Conservation (phyloP, 108 stramenopile genomes). For the Pseudonitzschia multistriata region DNA sequence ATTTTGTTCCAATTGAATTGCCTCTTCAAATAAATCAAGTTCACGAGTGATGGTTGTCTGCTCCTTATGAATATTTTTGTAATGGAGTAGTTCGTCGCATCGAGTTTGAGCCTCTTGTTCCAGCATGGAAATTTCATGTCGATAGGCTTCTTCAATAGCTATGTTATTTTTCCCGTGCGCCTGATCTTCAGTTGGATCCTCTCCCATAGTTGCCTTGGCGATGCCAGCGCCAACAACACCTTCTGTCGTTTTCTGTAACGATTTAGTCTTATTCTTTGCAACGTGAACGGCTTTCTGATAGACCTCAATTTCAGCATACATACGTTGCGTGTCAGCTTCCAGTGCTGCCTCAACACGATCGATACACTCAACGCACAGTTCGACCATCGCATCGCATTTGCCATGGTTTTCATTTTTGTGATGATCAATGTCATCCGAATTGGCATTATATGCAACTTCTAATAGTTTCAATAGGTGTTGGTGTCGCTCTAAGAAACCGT, state of each 20-base stretch:
- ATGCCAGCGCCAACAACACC: background rate
- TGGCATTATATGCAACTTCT: slow-evolving; percentile 11
- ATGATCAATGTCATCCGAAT: background rate
- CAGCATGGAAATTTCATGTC: slow-evolving; percentile 39
- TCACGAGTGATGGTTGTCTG: slow-evolving; percentile 28
- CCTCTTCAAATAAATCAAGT: slow-evolving; percentile 30
- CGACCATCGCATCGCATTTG: background rate
- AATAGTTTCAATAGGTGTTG: slow-evolving; percentile 24
- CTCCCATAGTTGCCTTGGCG: background rate
- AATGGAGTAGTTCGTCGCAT: slow-evolving; percentile 32
- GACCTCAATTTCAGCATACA: slow-evolving; percentile 33
- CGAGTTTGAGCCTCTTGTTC: slow-evolving; percentile 25
- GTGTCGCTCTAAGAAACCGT: slow-evolving; percentile 31
- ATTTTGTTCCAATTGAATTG: slow-evolving; percentile 34
- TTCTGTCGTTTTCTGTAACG: slow-evolving; percentile 10
- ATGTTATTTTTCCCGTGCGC: background rate
- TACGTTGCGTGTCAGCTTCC: slow-evolving; percentile 50
- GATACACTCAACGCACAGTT: slow-evolving; percentile 41
- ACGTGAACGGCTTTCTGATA: slow-evolving; percentile 35
- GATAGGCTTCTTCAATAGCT: slow-evolving; percentile 24
- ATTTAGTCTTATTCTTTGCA: slow-evolving; percentile 23
- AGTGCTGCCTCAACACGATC: slow-evolving; percentile 44
- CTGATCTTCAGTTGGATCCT: background rate
- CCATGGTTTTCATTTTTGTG: background rate
- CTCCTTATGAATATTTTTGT: slow-evolving; percentile 27